These are phyloP conservation scores for Dunaliella sp. DNA, from an alignment of 139 green algal genomes.

Conservation along the genomic window DNA sequence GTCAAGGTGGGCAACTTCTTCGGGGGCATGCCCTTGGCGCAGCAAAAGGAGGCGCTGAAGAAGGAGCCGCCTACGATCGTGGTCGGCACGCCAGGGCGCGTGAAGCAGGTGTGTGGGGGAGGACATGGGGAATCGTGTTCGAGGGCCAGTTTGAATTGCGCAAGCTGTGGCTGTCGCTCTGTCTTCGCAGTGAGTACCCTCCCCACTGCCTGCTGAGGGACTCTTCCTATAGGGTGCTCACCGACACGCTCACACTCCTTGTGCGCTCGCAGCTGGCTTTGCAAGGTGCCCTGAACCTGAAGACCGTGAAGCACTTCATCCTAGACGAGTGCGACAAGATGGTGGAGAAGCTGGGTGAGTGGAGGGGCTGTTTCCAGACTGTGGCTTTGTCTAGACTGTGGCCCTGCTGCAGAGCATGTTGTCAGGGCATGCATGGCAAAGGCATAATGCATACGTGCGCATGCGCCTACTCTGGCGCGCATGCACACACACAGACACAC, in stretches of 20 bases:
- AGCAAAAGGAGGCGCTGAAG: slow-evolving; percentile 83
- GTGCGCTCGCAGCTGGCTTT: slow-evolving; percentile 65
- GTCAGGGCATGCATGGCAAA: too few relatives aligned
- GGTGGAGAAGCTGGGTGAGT: slow-evolving; percentile 86
- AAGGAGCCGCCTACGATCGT: slow-evolving; percentile 87
- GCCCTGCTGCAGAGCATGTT: too few relatives aligned
- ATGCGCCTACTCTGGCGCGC: not conserved
- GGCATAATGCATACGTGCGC: not conserved
- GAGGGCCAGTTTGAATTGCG: slow-evolving; percentile 1
- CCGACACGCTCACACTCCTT: too few relatives aligned
- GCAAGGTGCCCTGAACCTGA: slow-evolving; percentile 80
- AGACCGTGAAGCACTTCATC: slow-evolving; percentile 91
- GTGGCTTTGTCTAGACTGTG: too few relatives aligned
- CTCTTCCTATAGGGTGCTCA: too few relatives aligned
- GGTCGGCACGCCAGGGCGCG: slow-evolving; percentile 94
- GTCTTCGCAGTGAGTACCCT: too few relatives aligned
- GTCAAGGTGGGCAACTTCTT: slow-evolving; percentile 94
- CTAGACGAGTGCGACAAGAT: slow-evolving; percentile 99
- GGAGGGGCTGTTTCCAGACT: too few relatives aligned
- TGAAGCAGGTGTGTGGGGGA: slow-evolving; percentile 74
- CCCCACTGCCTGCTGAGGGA: too few relatives aligned
- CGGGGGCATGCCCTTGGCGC: slow-evolving; percentile 78
- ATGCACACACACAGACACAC: not conserved
- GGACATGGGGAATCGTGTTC: not conserved
- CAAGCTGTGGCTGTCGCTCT: too few relatives aligned